Evolutionary conservation across 2,329 filamentous ascomycete species (phyloP).

Genomic region (Talaromyces piceae): DNA sequence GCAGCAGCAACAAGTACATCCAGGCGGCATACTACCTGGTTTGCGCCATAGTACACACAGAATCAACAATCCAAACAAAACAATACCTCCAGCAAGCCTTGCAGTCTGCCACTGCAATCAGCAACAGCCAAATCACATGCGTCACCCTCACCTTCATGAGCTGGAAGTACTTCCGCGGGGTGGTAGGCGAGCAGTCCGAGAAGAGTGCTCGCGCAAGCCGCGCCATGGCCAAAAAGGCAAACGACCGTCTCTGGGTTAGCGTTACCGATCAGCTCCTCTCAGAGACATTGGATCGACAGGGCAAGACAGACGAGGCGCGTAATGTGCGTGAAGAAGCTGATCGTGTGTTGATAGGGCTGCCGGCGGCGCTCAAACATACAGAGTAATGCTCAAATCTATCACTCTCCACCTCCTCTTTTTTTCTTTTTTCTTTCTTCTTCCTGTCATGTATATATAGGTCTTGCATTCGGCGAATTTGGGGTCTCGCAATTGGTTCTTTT

Average conservation of each 20-base stretch:
- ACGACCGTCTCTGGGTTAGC: slow-evolving; percentile 69
- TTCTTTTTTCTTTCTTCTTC: not conserved
- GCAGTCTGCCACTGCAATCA: slow-evolving; percentile 58
- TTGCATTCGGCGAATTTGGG: not conserved
- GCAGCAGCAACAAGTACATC: slow-evolving; percentile 67
- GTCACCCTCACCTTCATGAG: slow-evolving; percentile 83
- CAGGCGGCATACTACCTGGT: slow-evolving; percentile 71
- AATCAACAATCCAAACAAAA: slow-evolving; percentile 71
- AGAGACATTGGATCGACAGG: slow-evolving; percentile 66
- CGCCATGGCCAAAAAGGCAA: slow-evolving; percentile 60
- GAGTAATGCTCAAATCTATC: slow-evolving; percentile 2
- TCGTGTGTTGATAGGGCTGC: slow-evolving; percentile 30
- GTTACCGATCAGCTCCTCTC: slow-evolving; percentile 73
- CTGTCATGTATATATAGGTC: too few relatives aligned
- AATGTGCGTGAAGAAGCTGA: slow-evolving; percentile 40
- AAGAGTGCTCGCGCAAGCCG: slow-evolving; percentile 66
- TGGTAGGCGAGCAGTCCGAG: slow-evolving; percentile 71
- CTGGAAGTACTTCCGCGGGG: slow-evolving; percentile 69
- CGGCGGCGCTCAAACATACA: slow-evolving; percentile 27
- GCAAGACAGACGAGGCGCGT: slow-evolving; percentile 50
- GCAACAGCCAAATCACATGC: slow-evolving; percentile 72
- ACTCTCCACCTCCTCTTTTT: not conserved
- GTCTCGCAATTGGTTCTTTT: not conserved
- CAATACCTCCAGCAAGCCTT: slow-evolving; percentile 68
- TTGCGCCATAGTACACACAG: slow-evolving; percentile 57